Evolutionary conservation across 2,329 filamentous ascomycete genomes (phyloP), one percentile per base, ranked within the genome.

Genomic region (Beauveria rudraprayagi): DNA sequence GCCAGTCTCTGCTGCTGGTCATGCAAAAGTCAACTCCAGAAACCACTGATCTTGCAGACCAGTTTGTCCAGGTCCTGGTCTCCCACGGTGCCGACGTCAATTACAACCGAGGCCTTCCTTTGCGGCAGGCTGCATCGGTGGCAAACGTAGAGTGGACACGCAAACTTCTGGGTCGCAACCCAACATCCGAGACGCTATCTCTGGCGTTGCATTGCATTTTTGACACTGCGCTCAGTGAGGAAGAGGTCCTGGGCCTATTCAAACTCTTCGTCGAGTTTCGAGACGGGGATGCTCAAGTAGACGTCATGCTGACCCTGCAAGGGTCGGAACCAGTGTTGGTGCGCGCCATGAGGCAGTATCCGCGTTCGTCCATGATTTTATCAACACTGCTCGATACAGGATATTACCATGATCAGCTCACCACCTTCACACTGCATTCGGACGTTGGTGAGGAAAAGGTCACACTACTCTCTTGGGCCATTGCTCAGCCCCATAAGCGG

Each of bases 401-500:
- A 0, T 84, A 81, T 62, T 86, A 85, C 66, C 75, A 85, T 61
- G 83, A 87, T 61, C 81, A 85, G 65, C 76, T 76, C 2, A 76
- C 70, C 2, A 74, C 66, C 1, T 76, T 70, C 58, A 73, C 70
- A 3, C 73, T 83, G 2, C 72, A 80, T 60, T 72, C 78, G 0
- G 75, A 78, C 11, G 63, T 78, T 0, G 76, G 79, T 1, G 79
- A 77, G 3, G 85, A 89, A 68, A 72, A 76, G 10, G 77, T 85
- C 50, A 82, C 82, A 1, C 73, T 86, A 2, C 72, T 89, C 8
- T 73, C 81, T 56, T 89, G 85, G 85, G 79, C 83, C 0, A 75
- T 89, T 56, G 72, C 83, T 7, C 84, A 87, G 64, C 82, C 83
- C 0, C 83, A 86, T 64, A 88, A 87, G 69, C 80, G 79, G 63